Evolutionary conservation across 2,329 filamentous ascomycete species (phyloP).

Genomic region (Colletotrichum navitas): DNA sequence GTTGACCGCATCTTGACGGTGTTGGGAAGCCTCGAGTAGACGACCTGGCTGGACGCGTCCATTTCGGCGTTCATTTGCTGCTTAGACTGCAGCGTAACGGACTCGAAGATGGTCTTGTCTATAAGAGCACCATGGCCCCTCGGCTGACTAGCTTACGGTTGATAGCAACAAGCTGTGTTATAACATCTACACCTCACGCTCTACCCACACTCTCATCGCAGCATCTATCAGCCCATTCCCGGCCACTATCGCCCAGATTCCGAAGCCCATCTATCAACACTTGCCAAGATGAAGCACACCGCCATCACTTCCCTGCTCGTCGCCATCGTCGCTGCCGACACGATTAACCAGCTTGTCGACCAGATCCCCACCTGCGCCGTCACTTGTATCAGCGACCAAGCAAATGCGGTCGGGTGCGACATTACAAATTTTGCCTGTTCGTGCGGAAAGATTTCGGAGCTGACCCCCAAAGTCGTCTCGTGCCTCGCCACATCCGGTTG

Average conservation of each 20-base stretch:
- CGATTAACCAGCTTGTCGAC: slow-evolving; percentile 46
- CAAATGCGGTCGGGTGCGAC: slow-evolving; percentile 51
- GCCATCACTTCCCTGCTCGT: slow-evolving; percentile 46
- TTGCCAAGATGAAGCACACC: slow-evolving; percentile 50
- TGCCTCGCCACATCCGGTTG: slow-evolving; percentile 54
- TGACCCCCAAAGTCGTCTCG: slow-evolving; percentile 51
- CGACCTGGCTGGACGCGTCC: neutral
- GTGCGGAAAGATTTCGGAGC: slow-evolving; percentile 52
- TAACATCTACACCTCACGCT: neutral
- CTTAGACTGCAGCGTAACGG: neutral
- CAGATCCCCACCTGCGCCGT: slow-evolving; percentile 56
- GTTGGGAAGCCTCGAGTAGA: slow-evolving; percentile 2
- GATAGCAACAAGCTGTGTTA: neutral
- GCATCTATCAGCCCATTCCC: neutral
- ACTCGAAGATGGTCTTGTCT: slow-evolving; percentile 6
- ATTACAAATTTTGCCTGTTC: slow-evolving; percentile 54
- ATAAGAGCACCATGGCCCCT: slow-evolving; percentile 22
- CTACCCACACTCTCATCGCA: neutral
- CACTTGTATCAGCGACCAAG: slow-evolving; percentile 52
- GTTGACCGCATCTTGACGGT: slow-evolving; percentile 15
- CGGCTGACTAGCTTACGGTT: too few relatives aligned
- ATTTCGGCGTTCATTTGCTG: slow-evolving; percentile 5
- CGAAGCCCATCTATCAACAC: neutral
- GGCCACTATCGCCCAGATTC: neutral
- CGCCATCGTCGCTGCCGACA: slow-evolving; percentile 45